These are phyloP conservation scores for Aspergillus bridgeri DNA, from an alignment of 495 filamentous ascomycete genomes.

Conservation along the genomic window DNA sequence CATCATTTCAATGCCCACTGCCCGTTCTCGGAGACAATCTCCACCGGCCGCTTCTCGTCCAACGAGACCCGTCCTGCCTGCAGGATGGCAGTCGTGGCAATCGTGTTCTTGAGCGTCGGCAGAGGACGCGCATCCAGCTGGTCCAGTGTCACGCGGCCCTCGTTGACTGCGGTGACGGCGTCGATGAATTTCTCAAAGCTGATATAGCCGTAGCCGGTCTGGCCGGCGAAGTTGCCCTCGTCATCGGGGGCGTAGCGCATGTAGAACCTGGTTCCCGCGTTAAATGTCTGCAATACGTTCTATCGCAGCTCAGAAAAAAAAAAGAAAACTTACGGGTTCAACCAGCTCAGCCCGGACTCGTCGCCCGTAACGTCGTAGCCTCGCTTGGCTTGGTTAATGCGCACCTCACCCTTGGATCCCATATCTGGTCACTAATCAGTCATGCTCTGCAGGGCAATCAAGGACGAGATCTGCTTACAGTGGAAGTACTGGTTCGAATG, in stretches of 20 bases:
- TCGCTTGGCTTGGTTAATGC: constrained; percentile 88
- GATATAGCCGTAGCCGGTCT: constrained; percentile 89
- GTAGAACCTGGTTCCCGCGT: constrained; percentile 60
- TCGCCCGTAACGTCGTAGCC: constrained; percentile 94
- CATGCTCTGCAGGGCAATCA: background rate
- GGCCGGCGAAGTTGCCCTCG: constrained; percentile 88
- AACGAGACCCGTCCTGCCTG: constrained; percentile 79
- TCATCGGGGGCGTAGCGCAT: constrained; percentile 96
- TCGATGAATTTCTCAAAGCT: constrained; percentile 96
- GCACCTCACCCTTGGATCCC: constrained; percentile 76
- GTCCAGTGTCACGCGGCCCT: constrained; percentile 63
- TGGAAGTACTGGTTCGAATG: constrained; percentile 97
- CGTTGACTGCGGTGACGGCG: constrained; percentile 73
- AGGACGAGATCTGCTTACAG: constrained; percentile 39
- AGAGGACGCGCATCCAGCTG: constrained; percentile 75
- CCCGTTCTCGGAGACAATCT: constrained; percentile 61
- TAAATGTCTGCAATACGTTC: background rate
- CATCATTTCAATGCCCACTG: constrained; percentile 62
- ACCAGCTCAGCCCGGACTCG: constrained; percentile 67
- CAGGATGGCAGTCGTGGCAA: constrained; percentile 87
- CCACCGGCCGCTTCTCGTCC: constrained; percentile 74
- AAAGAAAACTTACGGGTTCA: constrained; percentile 59
- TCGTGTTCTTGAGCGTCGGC: constrained; percentile 82
- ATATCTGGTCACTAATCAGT: constrained; percentile 50
- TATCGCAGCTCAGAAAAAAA: background rate